Evolutionary conservation across 352 stramenopile species (phyloP), one percentile per base, ranked within the genome.

Genomic region (Pythium myriotylum): DNA sequence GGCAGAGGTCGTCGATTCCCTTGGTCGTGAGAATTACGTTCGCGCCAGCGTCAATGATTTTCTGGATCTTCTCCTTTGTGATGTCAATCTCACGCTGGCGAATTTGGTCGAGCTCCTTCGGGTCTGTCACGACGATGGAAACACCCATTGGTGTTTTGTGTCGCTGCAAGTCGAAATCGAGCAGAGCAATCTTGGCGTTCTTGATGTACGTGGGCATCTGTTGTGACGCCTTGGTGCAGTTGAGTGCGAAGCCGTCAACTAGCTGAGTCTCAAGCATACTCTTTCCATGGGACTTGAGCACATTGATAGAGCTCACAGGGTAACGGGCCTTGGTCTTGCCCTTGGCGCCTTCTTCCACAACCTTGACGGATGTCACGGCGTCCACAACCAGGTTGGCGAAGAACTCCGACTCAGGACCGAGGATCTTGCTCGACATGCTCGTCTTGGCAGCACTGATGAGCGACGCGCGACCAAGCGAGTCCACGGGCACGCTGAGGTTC

Each of bases 11-110:
- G 74, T 99, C 97, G 65, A 99, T 99, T 62, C 97, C 97, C 82
- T 99, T 99, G 54, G 97, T 99, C n/a, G 97, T 99, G 45, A 99
- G 76, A 32, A 99, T 97, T 27, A 99, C 97, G 60, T 98, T 99
- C 43, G 97, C 97, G 40, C 97, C 97, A 24, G 97, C 85, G 54
- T 98, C 86, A 17, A 99, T 86, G 74, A 99, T 99, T 77, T 99
- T 99, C 73, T 99, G 86, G 74, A 99, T 99, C 71, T 98, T 98
- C 77, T 99, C 97, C 76, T 99, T 99, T 54, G 97, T 99, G 71
- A 99, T 99, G 77, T 99, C 97, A 70, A 99, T 97, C 84, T 99
- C 97, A 35, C 97, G 84, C 77, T 99, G 88, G 68, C 98, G 97
- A 73, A 99, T 99, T 57, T 91, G 89, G 71, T 99, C 97, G 47